A percentile compares a stretch with the other conserved stretches of the same genome.
These are phyloP conservation scores for Herpetospermum pedunculosum DNA, from an alignment of 306 rosid species.

Conservation along the genomic window DNA sequence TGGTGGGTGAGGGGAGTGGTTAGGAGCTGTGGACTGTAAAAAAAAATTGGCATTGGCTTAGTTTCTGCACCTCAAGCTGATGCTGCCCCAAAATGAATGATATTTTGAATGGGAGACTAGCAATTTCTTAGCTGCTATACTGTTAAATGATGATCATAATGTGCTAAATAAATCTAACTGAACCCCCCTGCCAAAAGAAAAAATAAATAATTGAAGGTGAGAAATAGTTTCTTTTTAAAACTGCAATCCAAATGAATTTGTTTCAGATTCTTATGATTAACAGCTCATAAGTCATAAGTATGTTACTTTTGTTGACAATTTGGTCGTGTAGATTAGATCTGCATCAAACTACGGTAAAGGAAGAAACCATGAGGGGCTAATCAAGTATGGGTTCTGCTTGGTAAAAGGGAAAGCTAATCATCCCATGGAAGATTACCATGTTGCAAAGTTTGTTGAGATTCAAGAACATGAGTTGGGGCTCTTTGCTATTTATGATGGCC, in stretches of 20 bases:
- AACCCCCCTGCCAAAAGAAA: not conserved
- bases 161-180: not conserved
- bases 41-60: not conserved
- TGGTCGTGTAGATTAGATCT: constrained; percentile 20
- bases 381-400: constrained; percentile 75
- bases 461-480: constrained; percentile 68
- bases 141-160: not conserved
- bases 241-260: not conserved
- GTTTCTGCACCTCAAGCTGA: not conserved
- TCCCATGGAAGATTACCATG: constrained; percentile 98
- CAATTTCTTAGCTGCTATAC: not conserved
- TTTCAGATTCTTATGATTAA: not conserved
- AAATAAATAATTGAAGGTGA: not conserved
- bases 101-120: not conserved
- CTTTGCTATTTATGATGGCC: constrained; percentile 93
- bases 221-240: not conserved
- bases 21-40: not conserved
- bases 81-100: not conserved
- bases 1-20: not conserved
- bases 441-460: constrained; percentile 62
- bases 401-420: constrained; percentile 93
- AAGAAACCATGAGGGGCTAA: constrained; percentile 47
- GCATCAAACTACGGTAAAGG: constrained; percentile 77
- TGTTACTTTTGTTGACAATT: not conserved
- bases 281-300: not conserved